Conservation (phyloP, 1,284 basidiomycete species). For the Naganishia cerealis region DNA sequence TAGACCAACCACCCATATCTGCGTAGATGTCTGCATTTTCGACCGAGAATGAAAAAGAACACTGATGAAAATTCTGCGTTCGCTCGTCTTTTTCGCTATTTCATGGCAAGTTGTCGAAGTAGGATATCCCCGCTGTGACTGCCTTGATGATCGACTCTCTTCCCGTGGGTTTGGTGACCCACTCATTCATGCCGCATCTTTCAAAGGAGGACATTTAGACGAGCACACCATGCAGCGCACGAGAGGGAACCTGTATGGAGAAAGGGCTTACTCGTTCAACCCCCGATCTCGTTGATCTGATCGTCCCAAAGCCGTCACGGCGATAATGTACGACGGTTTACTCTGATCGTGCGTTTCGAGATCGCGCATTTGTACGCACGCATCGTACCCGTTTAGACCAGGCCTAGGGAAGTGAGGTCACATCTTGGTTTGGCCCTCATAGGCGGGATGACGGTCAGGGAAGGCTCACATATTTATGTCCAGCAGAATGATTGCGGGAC, state of each 20-base stretch:
- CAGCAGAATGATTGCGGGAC: slow-evolving; percentile 40
- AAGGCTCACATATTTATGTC: slow-evolving; percentile 52
- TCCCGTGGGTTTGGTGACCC: slow-evolving; percentile 21
- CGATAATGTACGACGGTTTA: slow-evolving; percentile 45
- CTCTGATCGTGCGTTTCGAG: slow-evolving; percentile 24
- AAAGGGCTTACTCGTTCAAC: slow-evolving; percentile 44
- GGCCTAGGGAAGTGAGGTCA: slow-evolving; percentile 35
- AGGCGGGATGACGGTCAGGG: neutral
- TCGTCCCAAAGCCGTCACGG: slow-evolving; percentile 49
- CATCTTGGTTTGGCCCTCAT: neutral
- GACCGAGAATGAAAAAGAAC: neutral
- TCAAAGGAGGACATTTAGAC: neutral
- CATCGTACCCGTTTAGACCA: slow-evolving; percentile 48
- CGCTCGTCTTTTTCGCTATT: neutral
- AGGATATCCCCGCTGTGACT: neutral
- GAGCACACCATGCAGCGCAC: too few relatives aligned
- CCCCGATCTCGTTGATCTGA: slow-evolving; percentile 48
- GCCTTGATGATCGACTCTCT: slow-evolving; percentile 17
- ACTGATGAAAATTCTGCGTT: too few relatives aligned
- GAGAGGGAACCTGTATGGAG: neutral
- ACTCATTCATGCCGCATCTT: slow-evolving; percentile 28
- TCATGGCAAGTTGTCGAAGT: slow-evolving; percentile 2
- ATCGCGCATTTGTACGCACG: slow-evolving; percentile 9
- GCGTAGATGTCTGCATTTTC: too few relatives aligned
- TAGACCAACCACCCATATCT: too few relatives aligned